Evolutionary conservation across 2,329 filamentous ascomycete genomes (phyloP), one percentile per base, ranked within the genome.

Genomic region (Diaporthe sp.): DNA sequence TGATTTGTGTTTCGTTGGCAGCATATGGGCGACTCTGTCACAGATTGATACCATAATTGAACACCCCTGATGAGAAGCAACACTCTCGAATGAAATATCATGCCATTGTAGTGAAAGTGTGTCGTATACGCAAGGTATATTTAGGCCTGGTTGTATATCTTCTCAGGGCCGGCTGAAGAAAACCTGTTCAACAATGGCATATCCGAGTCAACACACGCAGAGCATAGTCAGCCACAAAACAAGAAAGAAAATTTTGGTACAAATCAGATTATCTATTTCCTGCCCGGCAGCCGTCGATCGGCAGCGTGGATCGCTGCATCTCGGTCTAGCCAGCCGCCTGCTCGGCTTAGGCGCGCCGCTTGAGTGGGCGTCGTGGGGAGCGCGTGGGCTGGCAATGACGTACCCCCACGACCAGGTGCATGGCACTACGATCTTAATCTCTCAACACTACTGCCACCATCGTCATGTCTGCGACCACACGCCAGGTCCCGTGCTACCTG

Each of bases 311-410:
- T 40, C 33, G 47, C 47, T 22, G 33, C 33, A 40, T 54, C 64
- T 68, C 64, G 64, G 64, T 54, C n/a, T 22, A 54, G 47, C 47
- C 64, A 54, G 64, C 33, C 64, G 47, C 47, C 33, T 40, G 45
- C 15, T 15, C 64, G 64, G 47, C 64, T 68, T n/a, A 68, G 52
- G 33, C 22, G 47, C 45, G 30, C 35, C 22, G 64, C 13, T 30
- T 38, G 47, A 68, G 22, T 40, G 47, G 64, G 40, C 33, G 45
- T 12, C 22, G 64, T 35, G 42, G 64, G 45, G 17, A 15, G 50
- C 64, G 64, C 45, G 64, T 67, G 64, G 64, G 45, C 64, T 67
- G 64, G 47, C 33, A 68, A 68, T 68, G 64, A 68, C 64, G 64
- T 68, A 68, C 33, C 47, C 45, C 60, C 4, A 35, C 25, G 15